Base-by-base conservation (phyloP, 2,329 filamentous ascomycete genomes). In the Davidsoniella virescens region DNA sequence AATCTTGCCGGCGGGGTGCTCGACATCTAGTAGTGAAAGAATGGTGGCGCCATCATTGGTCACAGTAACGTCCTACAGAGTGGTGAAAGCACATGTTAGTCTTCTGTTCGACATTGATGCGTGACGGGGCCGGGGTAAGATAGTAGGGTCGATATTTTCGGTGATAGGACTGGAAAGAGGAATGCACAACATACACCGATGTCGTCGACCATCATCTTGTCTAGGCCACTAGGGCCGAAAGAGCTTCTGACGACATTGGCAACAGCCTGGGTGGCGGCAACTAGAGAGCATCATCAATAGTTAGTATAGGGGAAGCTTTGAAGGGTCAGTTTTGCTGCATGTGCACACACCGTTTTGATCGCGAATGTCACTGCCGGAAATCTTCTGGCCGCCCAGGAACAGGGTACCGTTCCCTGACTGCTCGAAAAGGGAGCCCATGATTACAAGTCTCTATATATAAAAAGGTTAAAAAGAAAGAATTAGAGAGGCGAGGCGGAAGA, bases 191-290 rank as follows among this genome's bases (percentile, higher is more conserved):
- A 60, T 77, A 87, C 83, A 63, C 92, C 92, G 65, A 98, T 96
- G 65, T 98, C 92, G 70, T 98, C 92, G 60, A 98, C 92, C 92
- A 98, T 96, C 92, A 98, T 98, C 78, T 98, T 98, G 66, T 98
- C 92, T 57, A 98, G 76, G 45, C 92, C 92, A 55, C 87, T 94
- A 47, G 92, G 92, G 51, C 92, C 92, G 64, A 98, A 98, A 14
- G 92, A 98, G 67, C 86, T 94, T 73, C 94, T 96, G 66, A 98
- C 87, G 54, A 98, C 88, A 79, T 96, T 98, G 61, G 92, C 84
- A 62, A 98, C 96, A 53, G 90, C 87, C 66, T 95, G 87, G 43
- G 92, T 96, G 58, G 92, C 92, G 58, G 87, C 78, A 45, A 96
- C 92, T 88, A 62, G 10, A 29, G 29, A 53, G 39, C 53, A 41